A percentile compares a stretch with the other conserved stretches of the same genome.
phyloP scores from a whole-genome alignment of 2,329 filamentous ascomycete species.

The Ophiostoma angusticollis region DNA sequence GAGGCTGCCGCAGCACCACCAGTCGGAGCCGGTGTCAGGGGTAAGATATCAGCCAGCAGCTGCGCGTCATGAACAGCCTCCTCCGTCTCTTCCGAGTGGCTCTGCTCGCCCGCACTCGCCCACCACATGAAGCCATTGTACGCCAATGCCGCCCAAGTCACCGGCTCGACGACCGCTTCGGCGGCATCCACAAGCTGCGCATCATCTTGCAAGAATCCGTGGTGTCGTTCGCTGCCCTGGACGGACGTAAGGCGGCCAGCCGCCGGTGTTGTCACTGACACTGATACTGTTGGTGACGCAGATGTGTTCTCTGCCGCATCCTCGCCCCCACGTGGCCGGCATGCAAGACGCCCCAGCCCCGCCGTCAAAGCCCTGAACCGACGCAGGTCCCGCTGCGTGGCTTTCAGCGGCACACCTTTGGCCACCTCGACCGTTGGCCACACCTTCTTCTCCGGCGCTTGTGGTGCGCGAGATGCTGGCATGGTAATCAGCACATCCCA shows the following conservation, averaged over 20 bases:
- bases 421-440: conserved; percentile 68
- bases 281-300: background rate
- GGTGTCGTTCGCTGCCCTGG: conserved; percentile 12
- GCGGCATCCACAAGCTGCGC: conserved; percentile 32
- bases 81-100: conserved; percentile 46
- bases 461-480: conserved; percentile 41
- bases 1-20: background rate
- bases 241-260: conserved; percentile 10
- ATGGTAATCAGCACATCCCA: conserved; percentile 86
- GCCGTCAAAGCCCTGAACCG: conserved; percentile 59
- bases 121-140: conserved; percentile 85
- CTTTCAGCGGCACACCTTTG: conserved; percentile 55
- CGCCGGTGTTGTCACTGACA: conserved; percentile 11
- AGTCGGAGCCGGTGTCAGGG: conserved; percentile 17
- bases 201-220: conserved; percentile 19
- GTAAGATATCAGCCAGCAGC: conserved; percentile 40
- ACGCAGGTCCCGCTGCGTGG: conserved; percentile 79
- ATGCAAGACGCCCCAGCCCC: conserved; percentile 40
- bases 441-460: conserved; percentile 45
- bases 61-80: conserved; percentile 41
- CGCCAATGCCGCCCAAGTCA: conserved; percentile 60
- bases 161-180: conserved; percentile 47
- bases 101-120: conserved; percentile 68
- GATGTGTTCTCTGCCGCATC: too few relatives aligned
- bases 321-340: conserved; percentile 7